These are phyloP conservation scores for Marchantia paleacea DNA, from an alignment of 225 moss, liverwort and hornwort genomes.

Conservation along the genomic window DNA sequence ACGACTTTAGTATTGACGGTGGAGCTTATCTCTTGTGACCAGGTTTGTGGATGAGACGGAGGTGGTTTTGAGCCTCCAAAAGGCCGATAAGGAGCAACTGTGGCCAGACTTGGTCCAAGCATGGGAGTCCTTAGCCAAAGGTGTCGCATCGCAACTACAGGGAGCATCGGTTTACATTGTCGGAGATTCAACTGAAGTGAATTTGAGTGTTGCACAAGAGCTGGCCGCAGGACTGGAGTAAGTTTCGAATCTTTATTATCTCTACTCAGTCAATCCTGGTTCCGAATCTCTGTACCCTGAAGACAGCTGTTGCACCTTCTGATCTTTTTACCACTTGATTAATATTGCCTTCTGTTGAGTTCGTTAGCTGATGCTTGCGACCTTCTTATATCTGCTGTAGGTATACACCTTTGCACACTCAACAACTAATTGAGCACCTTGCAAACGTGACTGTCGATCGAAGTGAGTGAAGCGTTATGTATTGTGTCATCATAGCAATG, in stretches of 20 bases:
- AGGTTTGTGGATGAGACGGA: conserved; percentile 89
- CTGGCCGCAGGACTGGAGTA: conserved; percentile 81
- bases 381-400: conserved; percentile 30
- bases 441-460: conserved; percentile 49
- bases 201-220: conserved; percentile 80
- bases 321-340: not conserved
- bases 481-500: not conserved
- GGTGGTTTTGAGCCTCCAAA: conserved; percentile 77
- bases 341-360: not conserved
- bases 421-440: conserved; percentile 61
- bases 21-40: conserved; percentile 21
- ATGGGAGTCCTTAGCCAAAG: conserved; percentile 72
- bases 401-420: conserved; percentile 73
- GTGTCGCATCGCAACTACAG: conserved; percentile 76
- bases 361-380: not conserved
- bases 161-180: conserved; percentile 84
- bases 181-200: conserved; percentile 72
- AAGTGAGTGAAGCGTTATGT: conserved; percentile 20
- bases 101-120: conserved; percentile 88
- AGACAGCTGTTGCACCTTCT: not conserved
- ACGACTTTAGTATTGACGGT: not conserved
- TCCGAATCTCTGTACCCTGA: not conserved
- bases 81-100: conserved; percentile 64
- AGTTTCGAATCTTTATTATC: conserved; percentile 4
- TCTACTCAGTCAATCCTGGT: not conserved